Evolutionary conservation across 768 basidiomycete species (phyloP), one percentile per base, ranked within the genome.

Genomic region (Lactarius tabidus): DNA sequence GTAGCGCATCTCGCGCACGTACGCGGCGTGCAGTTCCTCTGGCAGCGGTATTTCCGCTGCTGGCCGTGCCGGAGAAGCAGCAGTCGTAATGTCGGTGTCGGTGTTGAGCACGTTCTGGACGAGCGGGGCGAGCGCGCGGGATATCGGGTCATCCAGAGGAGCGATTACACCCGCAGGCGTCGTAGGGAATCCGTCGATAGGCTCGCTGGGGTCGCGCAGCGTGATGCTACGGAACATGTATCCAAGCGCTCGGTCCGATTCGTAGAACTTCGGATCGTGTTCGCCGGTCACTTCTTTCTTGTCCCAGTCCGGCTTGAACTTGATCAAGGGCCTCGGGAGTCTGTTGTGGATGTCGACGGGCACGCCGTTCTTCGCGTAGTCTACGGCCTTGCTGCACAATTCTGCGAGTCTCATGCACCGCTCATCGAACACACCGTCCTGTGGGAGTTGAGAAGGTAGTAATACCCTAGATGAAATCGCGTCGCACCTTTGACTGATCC

Each of bases 231-330:
- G 89, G 73, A 82, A 93, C 57, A 93, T 78, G 45, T 82, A 74
- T 7, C 92, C 92, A 10, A 94, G 81, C 0, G 89, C 90, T 3
- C 87, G 82, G 31, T 75, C 77, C 2, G 91, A 93, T 55, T 80
- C 77, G 70, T 93, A 93, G 75, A 89, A 89, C 67, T 91, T 87
- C 1, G 81, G 82, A 23, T 81, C 70, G 8, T 82, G 80, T 26
- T 83, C 83, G 7, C 76, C 73, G 1, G 70, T 71, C 9, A 73
- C 74, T 52, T 77, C 55, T 1, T 74, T 70, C 70, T 80, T 81
- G 64, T 90, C 84, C 91, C 91, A 93, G 72, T 93, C 91, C 0
- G 91, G 91, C 70, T 88, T 91, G 72, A 81, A 84, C 20, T 80
- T 79, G 53, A 90, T 89, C 18, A 89, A 76, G 0, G 77, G 72